phyloP scores from a whole-genome alignment of 306 rosid species.

The Leucaena leucocephala region DNA sequence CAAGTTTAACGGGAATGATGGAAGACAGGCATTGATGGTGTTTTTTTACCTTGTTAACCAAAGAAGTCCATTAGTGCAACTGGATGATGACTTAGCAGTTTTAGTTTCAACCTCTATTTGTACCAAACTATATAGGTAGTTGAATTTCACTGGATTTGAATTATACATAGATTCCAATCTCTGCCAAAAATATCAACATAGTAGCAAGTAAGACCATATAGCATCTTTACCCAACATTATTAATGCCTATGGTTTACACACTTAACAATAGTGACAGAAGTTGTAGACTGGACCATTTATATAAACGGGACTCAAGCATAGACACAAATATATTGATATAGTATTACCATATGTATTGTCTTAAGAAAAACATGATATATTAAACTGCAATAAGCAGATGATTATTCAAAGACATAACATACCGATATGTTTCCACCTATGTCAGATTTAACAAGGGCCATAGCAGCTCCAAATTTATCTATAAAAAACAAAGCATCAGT shows the following conservation, averaged over 20 bases:
- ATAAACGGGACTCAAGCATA: neutral
- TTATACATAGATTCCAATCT: constrained; percentile 83
- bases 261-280: neutral
- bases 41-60: constrained; percentile 90
- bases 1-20: constrained; percentile 14
- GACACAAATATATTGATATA: neutral
- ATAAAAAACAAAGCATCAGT: constrained; percentile 38
- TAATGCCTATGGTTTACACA: neutral
- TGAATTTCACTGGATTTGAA: constrained; percentile 62
- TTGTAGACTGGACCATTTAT: neutral
- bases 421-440: constrained; percentile 80
- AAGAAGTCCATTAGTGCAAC: constrained; percentile 97
- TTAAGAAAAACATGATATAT: neutral
- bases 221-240: constrained; percentile 25
- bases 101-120: constrained; percentile 75
- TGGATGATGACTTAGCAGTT: constrained; percentile 84
- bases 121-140: constrained; percentile 77
- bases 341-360: neutral
- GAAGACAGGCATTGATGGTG: neutral
- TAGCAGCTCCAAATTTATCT: constrained; percentile 98
- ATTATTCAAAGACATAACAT: constrained; percentile 20
- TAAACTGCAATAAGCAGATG: neutral
- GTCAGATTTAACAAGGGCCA: constrained; percentile 74
- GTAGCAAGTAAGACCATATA: constrained; percentile 32
- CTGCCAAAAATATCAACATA: constrained; percentile 51